phyloP scores from a whole-genome alignment of 1,284 basidiomycete species.

The Spongiforma sp. region DNA sequence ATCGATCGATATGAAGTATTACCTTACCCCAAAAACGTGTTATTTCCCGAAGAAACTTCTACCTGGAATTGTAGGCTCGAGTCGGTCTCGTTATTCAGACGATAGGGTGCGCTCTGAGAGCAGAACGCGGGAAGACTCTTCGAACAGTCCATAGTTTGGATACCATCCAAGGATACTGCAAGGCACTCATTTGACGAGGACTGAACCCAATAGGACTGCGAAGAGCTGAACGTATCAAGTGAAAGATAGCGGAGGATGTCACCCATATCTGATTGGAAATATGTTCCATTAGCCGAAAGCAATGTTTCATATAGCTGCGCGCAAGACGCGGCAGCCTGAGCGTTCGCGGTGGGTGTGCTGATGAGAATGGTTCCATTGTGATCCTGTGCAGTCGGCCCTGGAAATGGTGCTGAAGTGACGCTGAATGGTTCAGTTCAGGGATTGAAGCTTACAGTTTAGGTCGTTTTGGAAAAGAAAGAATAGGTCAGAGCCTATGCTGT shows the following conservation, averaged over 20 bases:
- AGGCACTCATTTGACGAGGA: conserved; percentile 10
- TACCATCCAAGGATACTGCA: conserved; percentile 11
- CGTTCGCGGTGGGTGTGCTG: conserved; percentile 8
- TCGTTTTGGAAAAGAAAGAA: conserved; percentile 18
- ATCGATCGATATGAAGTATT: not conserved
- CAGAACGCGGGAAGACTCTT: conserved; percentile 12
- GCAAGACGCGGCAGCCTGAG: conserved; percentile 12
- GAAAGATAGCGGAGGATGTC: conserved; percentile 16
- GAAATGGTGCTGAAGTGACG: not conserved
- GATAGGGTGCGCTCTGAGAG: conserved; percentile 19
- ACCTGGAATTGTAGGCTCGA: conserved; percentile 11
- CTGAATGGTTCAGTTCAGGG: not conserved
- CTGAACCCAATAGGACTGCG: conserved; percentile 17
- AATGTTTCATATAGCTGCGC: conserved; percentile 13
- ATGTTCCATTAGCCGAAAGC: conserved; percentile 11
- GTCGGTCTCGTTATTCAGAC: conserved; percentile 10
- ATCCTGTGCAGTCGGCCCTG: conserved; percentile 13
- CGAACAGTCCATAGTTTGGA: not conserved
- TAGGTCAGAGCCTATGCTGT: conserved; percentile 12
- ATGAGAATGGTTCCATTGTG: conserved; percentile 17
- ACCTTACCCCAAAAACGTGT: conserved; percentile 8
- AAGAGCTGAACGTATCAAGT: conserved; percentile 5
- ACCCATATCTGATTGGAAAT: conserved; percentile 14
- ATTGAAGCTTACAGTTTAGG: conserved; percentile 15
- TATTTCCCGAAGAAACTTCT: conserved; percentile 14